These are phyloP conservation scores for Tolypocladium amazonense DNA, from an alignment of 2,329 filamentous ascomycete species.

Conservation along the genomic window DNA sequence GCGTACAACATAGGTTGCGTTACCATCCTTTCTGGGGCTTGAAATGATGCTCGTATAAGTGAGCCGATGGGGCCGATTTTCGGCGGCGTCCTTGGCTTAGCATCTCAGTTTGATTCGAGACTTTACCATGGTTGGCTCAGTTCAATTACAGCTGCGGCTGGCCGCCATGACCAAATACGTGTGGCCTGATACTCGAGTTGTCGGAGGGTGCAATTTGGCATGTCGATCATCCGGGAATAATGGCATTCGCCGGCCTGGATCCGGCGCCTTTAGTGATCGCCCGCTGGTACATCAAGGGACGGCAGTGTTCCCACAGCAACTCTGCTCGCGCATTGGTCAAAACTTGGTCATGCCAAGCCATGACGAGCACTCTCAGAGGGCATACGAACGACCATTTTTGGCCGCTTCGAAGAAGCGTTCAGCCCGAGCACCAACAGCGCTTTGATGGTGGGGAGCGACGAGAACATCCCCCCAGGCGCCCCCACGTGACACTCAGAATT, in stretches of 20 bases:
- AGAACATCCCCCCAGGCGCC: background rate
- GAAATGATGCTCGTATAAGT: background rate
- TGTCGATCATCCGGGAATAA: background rate
- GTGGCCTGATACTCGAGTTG: background rate
- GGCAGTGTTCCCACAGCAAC: background rate
- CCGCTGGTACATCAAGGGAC: background rate
- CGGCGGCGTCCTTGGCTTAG: background rate
- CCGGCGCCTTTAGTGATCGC: background rate
- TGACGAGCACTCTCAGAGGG: background rate
- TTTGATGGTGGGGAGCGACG: background rate
- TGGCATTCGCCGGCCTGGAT: background rate
- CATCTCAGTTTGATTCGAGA: background rate
- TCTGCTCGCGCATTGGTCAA: background rate
- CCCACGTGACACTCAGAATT: background rate
- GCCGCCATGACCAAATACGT: background rate
- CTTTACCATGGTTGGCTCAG: background rate
- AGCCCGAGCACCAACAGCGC: background rate
- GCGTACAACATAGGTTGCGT: background rate
- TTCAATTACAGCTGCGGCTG: background rate
- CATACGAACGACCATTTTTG: background rate
- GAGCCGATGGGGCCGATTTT: background rate
- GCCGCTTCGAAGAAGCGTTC: background rate
- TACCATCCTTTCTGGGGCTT: background rate
- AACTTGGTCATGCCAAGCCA: background rate
- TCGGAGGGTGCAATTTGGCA: background rate